phyloP scores from a whole-genome alignment of 1,139 yeast species.

The Suhomyces terraborum region DNA sequence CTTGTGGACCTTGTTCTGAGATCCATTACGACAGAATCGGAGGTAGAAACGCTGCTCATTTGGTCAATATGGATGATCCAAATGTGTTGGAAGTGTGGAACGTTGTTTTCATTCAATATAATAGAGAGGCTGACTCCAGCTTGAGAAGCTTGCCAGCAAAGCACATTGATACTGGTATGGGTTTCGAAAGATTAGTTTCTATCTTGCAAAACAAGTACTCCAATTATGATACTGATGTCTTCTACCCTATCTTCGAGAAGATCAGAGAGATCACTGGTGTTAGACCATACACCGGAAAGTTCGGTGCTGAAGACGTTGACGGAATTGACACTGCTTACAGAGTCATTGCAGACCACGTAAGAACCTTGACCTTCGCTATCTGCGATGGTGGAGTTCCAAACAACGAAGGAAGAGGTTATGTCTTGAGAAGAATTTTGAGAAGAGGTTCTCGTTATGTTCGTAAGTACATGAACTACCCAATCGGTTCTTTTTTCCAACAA shows the following conservation, averaged over 20 bases:
- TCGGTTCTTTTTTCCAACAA: slow-evolving; percentile 89
- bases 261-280: slow-evolving; percentile 93
- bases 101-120: slow-evolving; percentile 92
- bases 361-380: slow-evolving; percentile 93
- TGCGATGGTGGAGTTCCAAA: slow-evolving; percentile 99
- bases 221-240: slow-evolving; percentile 96
- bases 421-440: slow-evolving; percentile 91
- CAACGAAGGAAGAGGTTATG: slow-evolving; percentile 98
- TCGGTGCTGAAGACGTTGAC: slow-evolving; percentile 87
- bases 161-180: slow-evolving; percentile 98
- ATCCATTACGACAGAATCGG: slow-evolving; percentile 97
- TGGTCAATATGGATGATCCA: slow-evolving; percentile 96
- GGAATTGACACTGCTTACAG: slow-evolving; percentile 98
- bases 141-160: slow-evolving; percentile 85
- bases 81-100: slow-evolving; percentile 98
- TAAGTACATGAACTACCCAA: slow-evolving; percentile 93
- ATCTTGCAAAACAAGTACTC: slow-evolving; percentile 87
- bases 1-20: slow-evolving; percentile 99
- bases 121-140: slow-evolving; percentile 87
- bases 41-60: slow-evolving; percentile 87
- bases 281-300: slow-evolving; percentile 87
- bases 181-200: slow-evolving; percentile 95
- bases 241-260: slow-evolving; percentile 78
- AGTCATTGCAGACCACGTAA: slow-evolving; percentile 96
- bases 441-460: slow-evolving; percentile 98